Base-by-base conservation (phyloP, 306 rosid genomes). In the Psophocarpus tetragonolobus region DNA sequence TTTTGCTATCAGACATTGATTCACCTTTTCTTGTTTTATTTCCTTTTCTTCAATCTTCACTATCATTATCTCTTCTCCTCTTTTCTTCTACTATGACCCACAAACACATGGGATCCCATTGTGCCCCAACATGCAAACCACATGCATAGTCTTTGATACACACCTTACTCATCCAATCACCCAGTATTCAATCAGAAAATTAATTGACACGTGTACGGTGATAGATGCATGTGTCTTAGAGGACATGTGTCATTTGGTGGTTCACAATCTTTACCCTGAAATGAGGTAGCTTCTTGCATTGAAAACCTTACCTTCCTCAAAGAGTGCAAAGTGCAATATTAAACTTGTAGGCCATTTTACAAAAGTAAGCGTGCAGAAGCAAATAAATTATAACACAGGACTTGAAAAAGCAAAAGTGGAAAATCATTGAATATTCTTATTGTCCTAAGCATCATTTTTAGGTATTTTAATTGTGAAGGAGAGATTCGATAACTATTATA, bases 341-440 rank as follows among this genome's bases (percentile, higher is more conserved):
- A 42, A 75, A 82, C 50, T 77, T 15, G 82, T 72, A 71, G 86
- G 86, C 85, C 87, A 71, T 32, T 83, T 80, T 73, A 23, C 74
- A 71, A 77, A 77, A 79, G 75, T 77, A 73, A 72, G 91, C 87
- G 91, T 87, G 87, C 96, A 75, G 38, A 44, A 48, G 62, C 82
- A 82, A 84, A 82, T 68, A 84, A 83, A 79, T 69, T 73, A 78
- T 73, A 69, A 51, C 48, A 51, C 27, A 32, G 56, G 51, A 61
- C 47, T 50, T 72, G 45, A 26, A 21, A 81, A 81, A 83, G 83
- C 73, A 65, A 78, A 54, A 73, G 84, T 17, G 75, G 9, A 30
- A 74, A 74, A 83, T 79, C 73, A 79, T 83, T 74, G 57, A 74
- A 69, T 75, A 79, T 83, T 77, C 30, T 53, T 48, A 74, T 56